Conservation (phyloP, 345 rosid genomes). For the Odontarrhena argentea region DNA sequence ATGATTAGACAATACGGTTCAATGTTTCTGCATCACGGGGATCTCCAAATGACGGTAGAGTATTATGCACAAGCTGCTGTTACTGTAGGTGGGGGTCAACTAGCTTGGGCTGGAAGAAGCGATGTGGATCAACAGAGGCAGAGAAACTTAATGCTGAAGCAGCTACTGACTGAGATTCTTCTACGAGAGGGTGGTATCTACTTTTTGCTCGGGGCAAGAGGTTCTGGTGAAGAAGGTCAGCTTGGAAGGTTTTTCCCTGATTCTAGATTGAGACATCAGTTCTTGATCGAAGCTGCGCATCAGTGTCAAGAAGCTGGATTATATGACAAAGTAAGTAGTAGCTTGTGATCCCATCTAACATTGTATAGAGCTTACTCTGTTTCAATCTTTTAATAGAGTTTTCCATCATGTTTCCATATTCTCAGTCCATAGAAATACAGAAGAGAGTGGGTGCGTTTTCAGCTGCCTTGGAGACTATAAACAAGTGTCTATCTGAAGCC, state of each 20-base stretch:
- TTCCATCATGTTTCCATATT: constrained; percentile 26
- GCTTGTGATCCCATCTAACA: constrained; percentile 27
- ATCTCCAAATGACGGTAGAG: constrained; percentile 77
- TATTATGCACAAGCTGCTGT: constrained; percentile 98
- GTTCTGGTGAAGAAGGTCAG: constrained; percentile 94
- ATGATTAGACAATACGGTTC: constrained; percentile 93
- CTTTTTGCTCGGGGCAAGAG: constrained; percentile 81
- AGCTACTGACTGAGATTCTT: constrained; percentile 84
- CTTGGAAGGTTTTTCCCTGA: constrained; percentile 72
- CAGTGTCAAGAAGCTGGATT: constrained; percentile 89
- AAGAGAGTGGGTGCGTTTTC: constrained; percentile 93
- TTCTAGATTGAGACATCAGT: constrained; percentile 66
- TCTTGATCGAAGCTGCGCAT: constrained; percentile 84
- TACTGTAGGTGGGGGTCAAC: constrained; percentile 87
- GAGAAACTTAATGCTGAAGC: constrained; percentile 83
- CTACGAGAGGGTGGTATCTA: constrained; percentile 84
- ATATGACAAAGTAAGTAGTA: constrained; percentile 75
- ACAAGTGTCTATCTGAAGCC: constrained; percentile 89
- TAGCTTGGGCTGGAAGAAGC: constrained; percentile 85
- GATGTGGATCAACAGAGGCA: constrained; percentile 85
- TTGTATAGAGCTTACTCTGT: constrained; percentile 8
- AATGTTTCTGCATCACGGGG: constrained; percentile 71
- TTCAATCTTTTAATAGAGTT: constrained; percentile 2
- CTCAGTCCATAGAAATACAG: constrained; percentile 84
- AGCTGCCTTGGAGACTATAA: constrained; percentile 84